Evolutionary conservation across 495 filamentous ascomycete species (phyloP).

Genomic region (Achaetomiella virescens): DNA sequence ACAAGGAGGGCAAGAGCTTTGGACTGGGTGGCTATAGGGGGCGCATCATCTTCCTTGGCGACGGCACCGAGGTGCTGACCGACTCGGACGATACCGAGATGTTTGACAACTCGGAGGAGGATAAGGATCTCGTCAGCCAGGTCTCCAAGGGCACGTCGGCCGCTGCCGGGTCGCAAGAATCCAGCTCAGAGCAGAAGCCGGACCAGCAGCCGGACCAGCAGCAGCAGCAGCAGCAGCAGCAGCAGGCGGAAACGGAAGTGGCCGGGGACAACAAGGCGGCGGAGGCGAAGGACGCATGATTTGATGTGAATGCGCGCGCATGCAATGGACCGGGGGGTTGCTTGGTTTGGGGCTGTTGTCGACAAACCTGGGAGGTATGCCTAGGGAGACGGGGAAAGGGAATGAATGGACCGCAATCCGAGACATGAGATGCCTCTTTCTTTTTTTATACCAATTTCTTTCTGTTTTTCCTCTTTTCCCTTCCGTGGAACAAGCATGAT

Average conservation of each 20-base stretch:
- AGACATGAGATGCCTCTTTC: not conserved
- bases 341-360: not conserved
- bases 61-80: constrained; percentile 83
- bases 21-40: constrained; percentile 62
- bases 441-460: constrained; percentile 7
- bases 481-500: constrained; percentile 3
- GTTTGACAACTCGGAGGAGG: constrained; percentile 83
- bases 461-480: not conserved
- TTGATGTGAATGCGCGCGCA: not conserved
- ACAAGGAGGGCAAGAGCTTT: constrained; percentile 53
- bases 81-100: constrained; percentile 85
- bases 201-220: not conserved
- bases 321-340: not conserved
- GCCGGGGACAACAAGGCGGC: constrained; percentile 1
- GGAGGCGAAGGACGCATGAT: not conserved
- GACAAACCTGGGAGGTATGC: not conserved
- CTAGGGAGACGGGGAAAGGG: not conserved
- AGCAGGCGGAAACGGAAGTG: not conserved
- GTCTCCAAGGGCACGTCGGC: constrained; percentile 38
- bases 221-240: not conserved
- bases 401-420: not conserved
- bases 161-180: constrained; percentile 12
- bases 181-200: not conserved
- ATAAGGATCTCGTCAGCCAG: constrained; percentile 62
- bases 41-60: constrained; percentile 87